phyloP scores from a whole-genome alignment of 257 asterid species.

The Marsdenia floribunda region DNA sequence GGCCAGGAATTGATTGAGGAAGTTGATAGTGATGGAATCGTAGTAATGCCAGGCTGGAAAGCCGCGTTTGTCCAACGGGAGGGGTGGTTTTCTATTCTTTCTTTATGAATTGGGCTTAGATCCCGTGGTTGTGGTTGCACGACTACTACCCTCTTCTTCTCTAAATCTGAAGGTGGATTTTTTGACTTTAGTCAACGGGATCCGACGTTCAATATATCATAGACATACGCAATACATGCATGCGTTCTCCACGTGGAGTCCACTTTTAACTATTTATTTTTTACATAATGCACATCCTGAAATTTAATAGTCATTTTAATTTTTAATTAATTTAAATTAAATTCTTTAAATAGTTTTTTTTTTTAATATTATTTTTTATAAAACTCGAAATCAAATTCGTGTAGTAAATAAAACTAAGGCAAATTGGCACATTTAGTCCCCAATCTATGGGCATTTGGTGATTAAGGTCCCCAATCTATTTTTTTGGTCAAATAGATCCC shows the following conservation, averaged over 20 bases:
- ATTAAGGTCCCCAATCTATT: no score
- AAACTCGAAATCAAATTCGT: no score
- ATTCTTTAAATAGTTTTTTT: no score
- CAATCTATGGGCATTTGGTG: no score
- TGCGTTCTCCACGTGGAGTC: not conserved
- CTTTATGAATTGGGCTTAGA: conserved; percentile 3
- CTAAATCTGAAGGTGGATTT: not conserved
- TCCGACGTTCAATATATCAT: not conserved
- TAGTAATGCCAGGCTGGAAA: conserved; percentile 33
- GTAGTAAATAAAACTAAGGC: no score
- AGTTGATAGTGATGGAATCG: conserved; percentile 12
- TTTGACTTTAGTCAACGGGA: not conserved
- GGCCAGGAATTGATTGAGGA: conserved; percentile 7
- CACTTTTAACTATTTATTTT: not conserved
- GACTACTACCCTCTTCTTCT: not conserved
- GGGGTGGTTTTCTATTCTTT: not conserved
- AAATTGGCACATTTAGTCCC: no score
- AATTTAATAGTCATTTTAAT: no score
- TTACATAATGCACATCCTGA: no score
- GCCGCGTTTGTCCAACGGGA: conserved; percentile 16
- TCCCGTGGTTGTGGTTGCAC: conserved; percentile 22
- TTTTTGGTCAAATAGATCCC: no score
- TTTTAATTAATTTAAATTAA: no score
- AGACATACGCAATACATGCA: no score
- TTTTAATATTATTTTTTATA: no score